These are phyloP conservation scores for Gentiana macrophylla DNA, from an alignment of 257 asterid genomes.

Conservation along the genomic window DNA sequence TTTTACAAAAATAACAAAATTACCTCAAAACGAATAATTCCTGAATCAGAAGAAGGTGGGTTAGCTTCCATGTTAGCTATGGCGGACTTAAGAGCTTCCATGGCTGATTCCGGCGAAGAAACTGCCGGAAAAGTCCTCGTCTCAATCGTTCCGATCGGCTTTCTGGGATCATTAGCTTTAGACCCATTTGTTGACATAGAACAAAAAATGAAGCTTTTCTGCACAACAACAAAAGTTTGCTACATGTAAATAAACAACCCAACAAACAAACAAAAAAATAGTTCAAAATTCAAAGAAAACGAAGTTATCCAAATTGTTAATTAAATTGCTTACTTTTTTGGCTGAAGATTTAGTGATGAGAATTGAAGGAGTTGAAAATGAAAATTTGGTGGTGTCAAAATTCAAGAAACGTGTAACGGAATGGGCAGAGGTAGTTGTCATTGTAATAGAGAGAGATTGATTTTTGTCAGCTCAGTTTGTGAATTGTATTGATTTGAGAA, in stretches of 20 bases:
- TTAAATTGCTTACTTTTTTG: slow-evolving; percentile 1
- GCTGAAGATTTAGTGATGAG: slow-evolving; percentile 11
- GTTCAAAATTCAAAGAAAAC: slow-evolving; percentile 2
- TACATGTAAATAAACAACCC: not conserved
- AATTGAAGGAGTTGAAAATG: slow-evolving; percentile 9
- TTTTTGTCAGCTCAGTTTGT: no score
- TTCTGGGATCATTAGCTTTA: slow-evolving; percentile 43
- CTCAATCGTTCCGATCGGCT: slow-evolving; percentile 52
- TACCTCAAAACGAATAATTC: slow-evolving; percentile 83
- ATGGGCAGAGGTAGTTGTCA: slow-evolving; percentile 27
- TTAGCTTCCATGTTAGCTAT: slow-evolving; percentile 35
- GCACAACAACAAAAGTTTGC: no score
- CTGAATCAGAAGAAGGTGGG: slow-evolving; percentile 40
- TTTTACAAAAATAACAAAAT: no score
- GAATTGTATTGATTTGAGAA: no score
- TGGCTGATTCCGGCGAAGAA: slow-evolving; percentile 38
- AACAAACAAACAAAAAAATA: not conserved
- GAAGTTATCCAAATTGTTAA: not conserved
- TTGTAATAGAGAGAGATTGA: slow-evolving; percentile 2
- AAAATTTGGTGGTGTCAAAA: slow-evolving; percentile 28
- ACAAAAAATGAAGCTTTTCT: slow-evolving; percentile 32
- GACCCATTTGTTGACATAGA: slow-evolving; percentile 66
- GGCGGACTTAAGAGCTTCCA: slow-evolving; percentile 56
- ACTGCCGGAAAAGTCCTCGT: slow-evolving; percentile 49
- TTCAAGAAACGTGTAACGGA: slow-evolving; percentile 34